phyloP scores from a whole-genome alignment of 1,284 basidiomycete genomes.

The Microbotryomycetes sp. region DNA sequence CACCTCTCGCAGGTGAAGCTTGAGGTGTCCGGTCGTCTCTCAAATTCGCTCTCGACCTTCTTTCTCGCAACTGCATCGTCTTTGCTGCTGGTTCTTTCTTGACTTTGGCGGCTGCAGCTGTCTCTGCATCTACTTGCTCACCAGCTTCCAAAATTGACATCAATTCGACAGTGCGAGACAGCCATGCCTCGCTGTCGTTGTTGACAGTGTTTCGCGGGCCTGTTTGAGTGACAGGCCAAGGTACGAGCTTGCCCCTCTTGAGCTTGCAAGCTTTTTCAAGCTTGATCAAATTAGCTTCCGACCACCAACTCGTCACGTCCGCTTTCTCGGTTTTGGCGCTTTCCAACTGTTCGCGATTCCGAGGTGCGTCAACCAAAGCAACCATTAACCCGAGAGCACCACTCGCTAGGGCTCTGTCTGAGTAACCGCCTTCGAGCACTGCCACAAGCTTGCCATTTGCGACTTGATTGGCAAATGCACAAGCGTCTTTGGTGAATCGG shows the following conservation, averaged over 20 bases:
- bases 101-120: no score
- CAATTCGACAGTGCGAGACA: conserved; percentile 17
- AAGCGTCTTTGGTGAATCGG: conserved; percentile 70
- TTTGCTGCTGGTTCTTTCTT: background rate
- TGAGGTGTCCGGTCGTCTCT: background rate
- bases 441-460: conserved; percentile 70
- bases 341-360: background rate
- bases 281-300: conserved; percentile 10
- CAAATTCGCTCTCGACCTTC: conserved; percentile 8
- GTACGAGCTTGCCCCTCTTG: background rate
- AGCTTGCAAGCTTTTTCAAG: conserved; percentile 23
- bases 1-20: background rate
- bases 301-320: conserved; percentile 10
- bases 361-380: conserved; percentile 48
- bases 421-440: conserved; percentile 92
- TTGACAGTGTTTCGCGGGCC: background rate
- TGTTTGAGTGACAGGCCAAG: background rate
- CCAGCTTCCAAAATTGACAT: conserved; percentile 13
- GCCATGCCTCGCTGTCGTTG: conserved; percentile 13
- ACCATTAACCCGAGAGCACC: conserved; percentile 71
- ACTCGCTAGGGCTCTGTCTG: conserved; percentile 75
- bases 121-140: background rate
- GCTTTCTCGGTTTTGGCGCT: background rate
- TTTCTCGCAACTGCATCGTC: conserved; percentile 21
- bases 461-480: conserved; percentile 59